Base-by-base conservation (phyloP, 345 rosid genomes). In the Pseudoturritis turrita region DNA sequence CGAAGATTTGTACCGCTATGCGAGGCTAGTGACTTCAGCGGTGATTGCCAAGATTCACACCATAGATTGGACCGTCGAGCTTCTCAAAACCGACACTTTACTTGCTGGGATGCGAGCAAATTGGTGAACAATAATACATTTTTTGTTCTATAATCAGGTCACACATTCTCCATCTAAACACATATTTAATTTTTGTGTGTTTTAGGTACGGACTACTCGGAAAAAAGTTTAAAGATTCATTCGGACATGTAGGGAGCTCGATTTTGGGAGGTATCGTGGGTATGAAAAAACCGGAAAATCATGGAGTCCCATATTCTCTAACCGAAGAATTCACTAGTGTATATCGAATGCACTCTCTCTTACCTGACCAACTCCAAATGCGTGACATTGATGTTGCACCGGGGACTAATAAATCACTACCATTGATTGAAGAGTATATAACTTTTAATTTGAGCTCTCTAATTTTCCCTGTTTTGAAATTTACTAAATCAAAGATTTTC, bases 1-100 rank as follows among this genome's bases (percentile, higher is more conserved):
- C n/a, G 89, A 83, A 62, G 82, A 85, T 2, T 40, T 87, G 26
- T 87, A 83, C 39, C 77, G 81, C 13, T 36, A 78, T 9, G 88
- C 85, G 14, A 82, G 89, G 59, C 72, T 87, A 19, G 89, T 87
- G 26, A 83, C 92, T 8, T 71, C 88, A 9, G 88, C 89, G 6
- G 89, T 87, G 14, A 81, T 85, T 51, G 89, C 92, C 9, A 87
- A 87, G 76, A 71, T 87, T 52, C 92, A 85, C 70, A 87, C 92
- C 3, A 85, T 85, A 43, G 89, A 87, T 52, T 87, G 92, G 92
- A 87, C 89, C 12, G 83, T 83, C 3, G 81, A 87, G 68, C 92
- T 87, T 60, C 81, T 87, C 21, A 87, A 87, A 70, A 87, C 84
- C 11, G 83, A 83, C 67, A 81, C 79, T 14, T 53, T 87, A 46